Percentiles rank a stretch among this genome's conserved stretches.
phyloP scores from a whole-genome alignment of 139 green algal genomes.

The Chlamydomonas incerta region DNA sequence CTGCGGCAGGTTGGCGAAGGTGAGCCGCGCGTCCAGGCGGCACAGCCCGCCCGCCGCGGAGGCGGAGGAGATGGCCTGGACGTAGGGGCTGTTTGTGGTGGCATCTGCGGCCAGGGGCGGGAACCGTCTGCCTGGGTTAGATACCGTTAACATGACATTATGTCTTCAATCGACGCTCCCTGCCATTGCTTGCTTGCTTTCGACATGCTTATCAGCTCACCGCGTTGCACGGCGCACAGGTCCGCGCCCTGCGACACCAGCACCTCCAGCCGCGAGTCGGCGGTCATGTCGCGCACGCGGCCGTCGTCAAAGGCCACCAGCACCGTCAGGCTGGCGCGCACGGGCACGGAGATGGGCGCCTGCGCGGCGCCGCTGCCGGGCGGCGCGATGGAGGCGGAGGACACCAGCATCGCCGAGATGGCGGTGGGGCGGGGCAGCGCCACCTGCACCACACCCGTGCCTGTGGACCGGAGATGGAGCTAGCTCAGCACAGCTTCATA shows the following conservation, averaged over 20 bases:
- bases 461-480: neutral
- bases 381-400: conserved; percentile 32
- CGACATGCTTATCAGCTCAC: too few relatives aligned
- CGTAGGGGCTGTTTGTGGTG: neutral
- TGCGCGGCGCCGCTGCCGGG: conserved; percentile 27
- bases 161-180: too few relatives aligned
- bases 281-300: conserved; percentile 50
- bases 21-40: conserved; percentile 13
- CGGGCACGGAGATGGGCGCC: conserved; percentile 45
- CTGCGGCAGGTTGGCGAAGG: conserved; percentile 27
- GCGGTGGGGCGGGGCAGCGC: conserved; percentile 38
- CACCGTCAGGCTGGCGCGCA: conserved; percentile 5
- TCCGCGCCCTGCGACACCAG: conserved; percentile 31
- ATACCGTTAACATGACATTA: too few relatives aligned
- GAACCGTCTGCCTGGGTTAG: too few relatives aligned
- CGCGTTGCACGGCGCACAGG: conserved; percentile 29
- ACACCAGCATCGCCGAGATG: conserved; percentile 34
- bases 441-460: conserved; percentile 34
- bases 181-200: too few relatives aligned
- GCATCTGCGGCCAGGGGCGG: neutral
- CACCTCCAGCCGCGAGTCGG: conserved; percentile 20
- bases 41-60: neutral
- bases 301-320: conserved; percentile 52
- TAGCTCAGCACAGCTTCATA: too few relatives aligned
- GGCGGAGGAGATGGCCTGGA: neutral